Conservation (phyloP, 768 basidiomycete species). For the Melanogaster broomeanus region DNA sequence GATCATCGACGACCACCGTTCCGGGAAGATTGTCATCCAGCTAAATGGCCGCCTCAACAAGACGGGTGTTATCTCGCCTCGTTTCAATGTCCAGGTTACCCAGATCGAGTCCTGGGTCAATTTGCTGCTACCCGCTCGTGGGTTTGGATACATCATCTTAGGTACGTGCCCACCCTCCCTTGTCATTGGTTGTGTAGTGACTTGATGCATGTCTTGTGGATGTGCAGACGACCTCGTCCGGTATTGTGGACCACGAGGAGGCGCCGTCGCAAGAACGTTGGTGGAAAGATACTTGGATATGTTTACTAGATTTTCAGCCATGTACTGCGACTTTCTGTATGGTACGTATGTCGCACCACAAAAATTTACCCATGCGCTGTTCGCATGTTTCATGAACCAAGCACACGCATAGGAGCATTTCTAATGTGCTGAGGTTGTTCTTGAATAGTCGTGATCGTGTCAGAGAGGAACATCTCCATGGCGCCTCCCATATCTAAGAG, state of each 20-base stretch:
- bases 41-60: conserved; percentile 99
- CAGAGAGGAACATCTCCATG: no score
- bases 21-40: conserved; percentile 97
- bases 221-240: conserved; percentile 88
- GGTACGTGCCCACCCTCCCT: conserved; percentile 44
- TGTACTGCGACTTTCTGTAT: conserved; percentile 19
- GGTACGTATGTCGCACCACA: conserved; percentile 18
- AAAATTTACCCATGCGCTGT: conserved; percentile 11
- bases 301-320: conserved; percentile 62
- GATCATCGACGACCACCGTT: conserved; percentile 98
- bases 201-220: neutral
- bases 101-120: conserved; percentile 98
- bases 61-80: conserved; percentile 99
- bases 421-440: no score
- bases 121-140: conserved; percentile 92
- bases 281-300: conserved; percentile 93
- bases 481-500: no score
- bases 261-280: conserved; percentile 97
- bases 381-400: neutral
- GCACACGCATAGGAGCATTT: no score
- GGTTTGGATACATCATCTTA: conserved; percentile 95
- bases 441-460: no score
- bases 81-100: conserved; percentile 92
- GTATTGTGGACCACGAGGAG: conserved; percentile 99
- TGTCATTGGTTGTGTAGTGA: neutral